phyloP scores from a whole-genome alignment of 805 yeast species.

The Kodamaea laetipori region DNA sequence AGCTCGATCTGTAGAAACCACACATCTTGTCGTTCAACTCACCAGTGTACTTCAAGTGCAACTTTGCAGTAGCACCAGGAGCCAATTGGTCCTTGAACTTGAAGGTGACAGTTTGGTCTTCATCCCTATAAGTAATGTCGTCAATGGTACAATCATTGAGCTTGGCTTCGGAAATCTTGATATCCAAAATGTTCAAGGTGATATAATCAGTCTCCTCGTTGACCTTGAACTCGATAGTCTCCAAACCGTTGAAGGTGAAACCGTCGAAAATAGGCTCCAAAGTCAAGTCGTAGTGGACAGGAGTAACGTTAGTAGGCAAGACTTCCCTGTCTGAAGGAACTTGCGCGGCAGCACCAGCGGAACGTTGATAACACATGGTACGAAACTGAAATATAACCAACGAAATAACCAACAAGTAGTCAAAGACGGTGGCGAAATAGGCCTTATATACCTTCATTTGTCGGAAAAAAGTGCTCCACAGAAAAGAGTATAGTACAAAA shows the following conservation, averaged over 20 bases:
- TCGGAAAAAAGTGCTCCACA: neutral
- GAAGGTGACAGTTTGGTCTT: constrained; percentile 44
- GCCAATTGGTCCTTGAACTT: constrained; percentile 35
- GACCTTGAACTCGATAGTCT: constrained; percentile 55
- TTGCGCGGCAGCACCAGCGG: constrained; percentile 3
- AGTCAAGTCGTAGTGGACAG: constrained; percentile 41
- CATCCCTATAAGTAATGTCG: constrained; percentile 34
- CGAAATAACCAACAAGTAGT: constrained; percentile 1
- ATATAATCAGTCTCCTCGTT: constrained; percentile 49
- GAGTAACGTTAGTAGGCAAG: constrained; percentile 45
- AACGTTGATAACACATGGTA: constrained; percentile 11
- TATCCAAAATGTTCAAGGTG: constrained; percentile 63
- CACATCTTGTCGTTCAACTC: constrained; percentile 76
- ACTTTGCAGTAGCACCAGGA: constrained; percentile 41
- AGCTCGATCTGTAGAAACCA: constrained; percentile 75
- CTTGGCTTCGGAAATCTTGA: constrained; percentile 56
- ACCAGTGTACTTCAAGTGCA: constrained; percentile 60
- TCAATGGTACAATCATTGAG: constrained; percentile 29
- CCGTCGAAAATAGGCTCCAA: constrained; percentile 50
- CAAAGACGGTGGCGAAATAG: neutral
- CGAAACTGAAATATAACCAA: neutral
- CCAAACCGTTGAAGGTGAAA: constrained; percentile 60
- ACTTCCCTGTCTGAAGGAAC: constrained; percentile 34
- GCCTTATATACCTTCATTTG: constrained; percentile 2
- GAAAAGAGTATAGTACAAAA: neutral